These are phyloP conservation scores for Suillus plorans DNA, from an alignment of 768 basidiomycete species.

Conservation along the genomic window DNA sequence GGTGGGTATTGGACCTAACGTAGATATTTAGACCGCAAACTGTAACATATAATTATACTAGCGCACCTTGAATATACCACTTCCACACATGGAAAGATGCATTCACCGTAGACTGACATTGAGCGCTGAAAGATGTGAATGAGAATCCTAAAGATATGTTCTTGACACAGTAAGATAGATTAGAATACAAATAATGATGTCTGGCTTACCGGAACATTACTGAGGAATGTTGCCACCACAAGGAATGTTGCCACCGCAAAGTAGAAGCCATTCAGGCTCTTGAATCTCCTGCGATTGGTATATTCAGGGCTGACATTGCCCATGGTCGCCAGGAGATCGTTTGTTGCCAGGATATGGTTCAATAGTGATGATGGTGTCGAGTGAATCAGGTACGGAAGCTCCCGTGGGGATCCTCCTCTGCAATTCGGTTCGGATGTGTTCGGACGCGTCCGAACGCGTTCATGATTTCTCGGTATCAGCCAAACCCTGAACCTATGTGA, in stretches of 20 bases:
- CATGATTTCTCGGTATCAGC: background rate
- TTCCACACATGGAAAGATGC: background rate
- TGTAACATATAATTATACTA: too few species aligned
- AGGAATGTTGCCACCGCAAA: too few species aligned
- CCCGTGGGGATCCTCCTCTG: background rate
- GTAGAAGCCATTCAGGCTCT: too few species aligned
- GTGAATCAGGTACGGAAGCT: background rate
- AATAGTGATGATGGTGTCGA: background rate
- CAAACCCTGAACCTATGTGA: background rate
- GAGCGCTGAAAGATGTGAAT: background rate
- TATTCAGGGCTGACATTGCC: background rate
- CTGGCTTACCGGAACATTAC: too few species aligned
- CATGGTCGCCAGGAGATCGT: background rate
- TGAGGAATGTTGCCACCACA: too few species aligned
- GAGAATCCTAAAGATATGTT: background rate
- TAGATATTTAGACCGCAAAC: too few species aligned
- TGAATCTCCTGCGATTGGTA: background rate
- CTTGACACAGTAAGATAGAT: background rate
- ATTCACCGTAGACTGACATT: background rate
- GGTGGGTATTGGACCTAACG: too few species aligned
- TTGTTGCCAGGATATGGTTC: background rate
- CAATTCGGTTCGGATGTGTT: background rate
- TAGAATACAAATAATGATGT: too few species aligned
- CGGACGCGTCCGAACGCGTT: background rate
- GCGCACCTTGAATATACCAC: too few species aligned